Percentiles rank a stretch among this genome's conserved stretches.
Evolutionary conservation across 768 basidiomycete species (phyloP).

Genomic region (Neoboletus brunneissimus): DNA sequence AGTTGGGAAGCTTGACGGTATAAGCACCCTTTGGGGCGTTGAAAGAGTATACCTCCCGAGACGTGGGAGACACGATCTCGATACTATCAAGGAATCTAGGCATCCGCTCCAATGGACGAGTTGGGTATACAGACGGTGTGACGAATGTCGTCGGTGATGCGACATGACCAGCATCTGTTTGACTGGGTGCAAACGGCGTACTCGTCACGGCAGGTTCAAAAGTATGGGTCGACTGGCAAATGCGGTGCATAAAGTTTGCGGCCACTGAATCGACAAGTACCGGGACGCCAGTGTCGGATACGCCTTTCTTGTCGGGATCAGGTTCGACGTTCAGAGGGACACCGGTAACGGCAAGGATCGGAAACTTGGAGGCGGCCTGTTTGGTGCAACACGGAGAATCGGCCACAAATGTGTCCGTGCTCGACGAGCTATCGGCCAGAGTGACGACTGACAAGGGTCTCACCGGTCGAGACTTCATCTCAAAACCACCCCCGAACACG

Average conservation of each 20-base stretch:
- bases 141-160: background rate
- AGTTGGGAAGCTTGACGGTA: conserved; percentile 17
- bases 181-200: conserved; percentile 11
- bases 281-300: background rate
- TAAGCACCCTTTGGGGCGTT: conserved; percentile 2
- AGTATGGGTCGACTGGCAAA: background rate
- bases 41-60: conserved; percentile 4
- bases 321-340: background rate
- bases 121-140: background rate
- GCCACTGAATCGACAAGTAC: background rate
- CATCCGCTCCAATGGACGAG: background rate
- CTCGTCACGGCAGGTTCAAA: conserved; percentile 20
- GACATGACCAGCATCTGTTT: background rate
- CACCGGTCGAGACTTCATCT: background rate
- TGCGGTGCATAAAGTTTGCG: background rate
- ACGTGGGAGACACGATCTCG: conserved; percentile 1
- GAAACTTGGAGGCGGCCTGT: conserved; percentile 1
- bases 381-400: conserved; percentile 20
- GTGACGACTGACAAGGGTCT: conserved; percentile 9
- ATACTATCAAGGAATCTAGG: background rate
- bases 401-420: conserved; percentile 22
- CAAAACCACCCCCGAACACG: background rate
- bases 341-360: background rate
- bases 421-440: conserved; percentile 13
- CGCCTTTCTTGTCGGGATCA: background rate